Conservation (phyloP, 2,329 filamentous ascomycete species). For the Emmonsiellopsis sp. region DNA sequence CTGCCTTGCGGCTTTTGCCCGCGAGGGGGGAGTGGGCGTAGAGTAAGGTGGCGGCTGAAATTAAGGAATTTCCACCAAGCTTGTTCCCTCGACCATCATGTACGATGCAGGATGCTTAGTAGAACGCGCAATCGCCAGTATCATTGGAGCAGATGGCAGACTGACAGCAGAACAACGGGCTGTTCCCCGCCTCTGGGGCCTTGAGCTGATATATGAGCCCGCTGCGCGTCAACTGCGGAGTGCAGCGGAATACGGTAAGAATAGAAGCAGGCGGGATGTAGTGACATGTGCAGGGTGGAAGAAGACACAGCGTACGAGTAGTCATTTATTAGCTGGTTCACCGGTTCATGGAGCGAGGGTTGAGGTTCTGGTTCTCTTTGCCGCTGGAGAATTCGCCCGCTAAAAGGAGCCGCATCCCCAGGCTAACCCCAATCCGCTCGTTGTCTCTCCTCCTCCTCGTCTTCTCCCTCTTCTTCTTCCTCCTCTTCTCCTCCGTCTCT, state of each 20-base stretch:
- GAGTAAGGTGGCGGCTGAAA: too few species aligned
- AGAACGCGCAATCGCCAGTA: neutral
- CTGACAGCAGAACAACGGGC: neutral
- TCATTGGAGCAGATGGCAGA: neutral
- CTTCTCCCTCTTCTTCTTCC: neutral
- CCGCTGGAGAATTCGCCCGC: neutral
- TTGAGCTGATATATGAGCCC: too few species aligned
- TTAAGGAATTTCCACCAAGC: too few species aligned
- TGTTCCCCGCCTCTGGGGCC: neutral
- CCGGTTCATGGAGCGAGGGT: neutral
- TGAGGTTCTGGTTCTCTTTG: too few species aligned
- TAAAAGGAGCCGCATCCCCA: neutral
- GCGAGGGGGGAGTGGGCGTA: too few species aligned
- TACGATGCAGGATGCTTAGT: neutral
- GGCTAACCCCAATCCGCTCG: neutral
- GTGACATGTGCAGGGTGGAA: neutral
- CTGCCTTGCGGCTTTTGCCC: too few species aligned
- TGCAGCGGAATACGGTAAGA: too few species aligned
- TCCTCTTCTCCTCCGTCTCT: conserved; percentile 2
- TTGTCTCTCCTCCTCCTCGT: neutral
- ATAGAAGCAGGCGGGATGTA: too few species aligned
- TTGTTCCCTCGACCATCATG: too few species aligned
- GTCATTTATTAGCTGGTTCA: too few species aligned
- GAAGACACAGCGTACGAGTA: too few species aligned
- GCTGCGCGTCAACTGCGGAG: too few species aligned